Percentiles rank a stretch among this genome's conserved stretches.
phyloP scores from a whole-genome alignment of 2,329 filamentous ascomycete genomes.

The Fusarium veterinarium region DNA sequence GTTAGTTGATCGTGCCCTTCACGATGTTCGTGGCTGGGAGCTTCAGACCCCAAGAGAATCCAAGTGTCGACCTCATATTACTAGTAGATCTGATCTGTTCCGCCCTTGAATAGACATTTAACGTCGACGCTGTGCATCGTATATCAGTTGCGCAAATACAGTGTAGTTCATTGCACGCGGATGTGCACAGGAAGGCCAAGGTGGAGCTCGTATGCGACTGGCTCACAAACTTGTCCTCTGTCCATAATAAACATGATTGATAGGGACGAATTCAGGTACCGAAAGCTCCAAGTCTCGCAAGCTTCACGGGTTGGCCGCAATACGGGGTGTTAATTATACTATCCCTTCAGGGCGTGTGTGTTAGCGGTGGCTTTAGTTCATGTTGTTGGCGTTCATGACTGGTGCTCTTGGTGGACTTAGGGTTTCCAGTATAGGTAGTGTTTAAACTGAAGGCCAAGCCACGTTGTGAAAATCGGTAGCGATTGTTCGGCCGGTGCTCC shows the following conservation, averaged over 20 bases:
- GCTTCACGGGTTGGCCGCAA: slow-evolving; percentile 11
- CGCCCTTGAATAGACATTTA: slow-evolving; percentile 9
- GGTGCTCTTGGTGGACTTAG: slow-evolving; percentile 16
- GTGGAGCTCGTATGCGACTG: slow-evolving; percentile 10
- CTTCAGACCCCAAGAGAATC: slow-evolving; percentile 26
- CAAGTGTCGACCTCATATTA: slow-evolving; percentile 28
- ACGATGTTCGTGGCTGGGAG: slow-evolving; percentile 35
- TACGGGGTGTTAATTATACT: slow-evolving; percentile 11
- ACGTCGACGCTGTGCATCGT: slow-evolving; percentile 19
- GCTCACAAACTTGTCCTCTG: background rate
- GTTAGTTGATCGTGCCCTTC: slow-evolving; percentile 30
- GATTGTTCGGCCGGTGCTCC: slow-evolving; percentile 27
- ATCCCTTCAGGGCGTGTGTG: slow-evolving; percentile 22
- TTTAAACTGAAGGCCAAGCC: slow-evolving; percentile 8
- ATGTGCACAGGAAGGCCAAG: slow-evolving; percentile 10
- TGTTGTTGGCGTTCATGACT: slow-evolving; percentile 21
- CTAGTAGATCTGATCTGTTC: slow-evolving; percentile 25
- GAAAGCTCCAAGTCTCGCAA: slow-evolving; percentile 18
- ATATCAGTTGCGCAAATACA: slow-evolving; percentile 20
- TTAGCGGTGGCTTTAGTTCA: slow-evolving; percentile 9
- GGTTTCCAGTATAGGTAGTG: slow-evolving; percentile 18
- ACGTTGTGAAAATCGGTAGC: slow-evolving; percentile 14
- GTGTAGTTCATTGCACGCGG: slow-evolving; percentile 15
- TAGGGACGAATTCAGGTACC: slow-evolving; percentile 21
- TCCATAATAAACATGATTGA: background rate